Percentiles rank a stretch among this genome's conserved stretches.
Conservation (phyloP, 352 stramenopile species). For the Thalassiosira hispida region DNA sequence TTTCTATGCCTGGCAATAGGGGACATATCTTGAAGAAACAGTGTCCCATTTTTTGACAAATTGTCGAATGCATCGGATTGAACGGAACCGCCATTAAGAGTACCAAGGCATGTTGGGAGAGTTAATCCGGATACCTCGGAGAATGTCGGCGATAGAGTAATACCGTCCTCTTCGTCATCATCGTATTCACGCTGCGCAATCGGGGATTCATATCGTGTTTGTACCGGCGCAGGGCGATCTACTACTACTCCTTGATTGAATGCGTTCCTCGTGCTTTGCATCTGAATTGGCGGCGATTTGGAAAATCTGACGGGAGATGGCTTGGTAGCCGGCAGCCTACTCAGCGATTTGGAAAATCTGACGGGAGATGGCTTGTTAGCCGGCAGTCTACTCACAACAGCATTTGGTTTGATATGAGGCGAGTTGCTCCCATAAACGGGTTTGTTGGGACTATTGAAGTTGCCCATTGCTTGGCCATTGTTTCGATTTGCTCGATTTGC, state of each 20-base stretch:
- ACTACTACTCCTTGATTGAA: not conserved
- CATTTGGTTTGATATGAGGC: not conserved
- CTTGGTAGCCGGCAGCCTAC: no score
- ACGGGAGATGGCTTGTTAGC: not conserved
- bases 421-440: conserved; percentile 4
- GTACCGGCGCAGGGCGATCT: conserved; percentile 4
- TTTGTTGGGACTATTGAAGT: conserved; percentile 14
- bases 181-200: not conserved
- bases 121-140: conserved; percentile 59
- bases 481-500: conserved; percentile 9
- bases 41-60: conserved; percentile 20
- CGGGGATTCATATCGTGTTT: conserved; percentile 35
- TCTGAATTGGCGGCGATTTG: not conserved
- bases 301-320: conserved; percentile 13
- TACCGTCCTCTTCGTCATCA: conserved; percentile 56
- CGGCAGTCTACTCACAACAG: not conserved
- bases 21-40: conserved; percentile 43
- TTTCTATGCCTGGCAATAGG: conserved; percentile 50
- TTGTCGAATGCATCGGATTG: conserved; percentile 39
- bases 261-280: not conserved
- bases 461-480: conserved; percentile 1
- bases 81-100: conserved; percentile 16
- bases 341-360: not conserved
- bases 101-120: conserved; percentile 39
- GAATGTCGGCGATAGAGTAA: conserved; percentile 54